Percentiles rank a stretch among this genome's conserved stretches.
Evolutionary conservation across 371 early-diverging fungal genomes (phyloP).

Genomic region (Cokeromyces recurvatus): DNA sequence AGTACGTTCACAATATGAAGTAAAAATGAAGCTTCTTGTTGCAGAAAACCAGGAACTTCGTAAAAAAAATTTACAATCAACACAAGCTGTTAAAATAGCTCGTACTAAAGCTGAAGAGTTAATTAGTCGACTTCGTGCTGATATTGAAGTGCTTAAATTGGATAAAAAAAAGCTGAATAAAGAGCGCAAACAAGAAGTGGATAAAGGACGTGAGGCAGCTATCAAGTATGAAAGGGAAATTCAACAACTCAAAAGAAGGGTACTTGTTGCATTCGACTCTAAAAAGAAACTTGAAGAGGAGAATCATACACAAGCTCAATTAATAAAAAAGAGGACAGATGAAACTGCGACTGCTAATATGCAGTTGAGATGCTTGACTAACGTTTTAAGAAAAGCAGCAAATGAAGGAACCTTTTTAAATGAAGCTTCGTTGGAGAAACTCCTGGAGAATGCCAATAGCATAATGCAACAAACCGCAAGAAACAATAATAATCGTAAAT

Average conservation of each 20-base stretch:
- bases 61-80: slow-evolving; percentile 49
- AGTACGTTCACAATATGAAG: slow-evolving; percentile 50
- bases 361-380: slow-evolving; percentile 28
- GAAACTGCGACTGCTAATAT: slow-evolving; percentile 31
- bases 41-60: slow-evolving; percentile 57
- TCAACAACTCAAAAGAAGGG: slow-evolving; percentile 56
- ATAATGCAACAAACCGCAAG: no score
- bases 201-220: slow-evolving; percentile 52
- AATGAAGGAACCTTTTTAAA: slow-evolving; percentile 31
- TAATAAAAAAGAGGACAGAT: slow-evolving; percentile 38
- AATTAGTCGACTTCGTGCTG: slow-evolving; percentile 31
- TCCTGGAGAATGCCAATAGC: no score
- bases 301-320: slow-evolving; percentile 51
- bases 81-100: slow-evolving; percentile 41
- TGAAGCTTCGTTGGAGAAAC: slow-evolving; percentile 25
- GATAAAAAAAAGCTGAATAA: slow-evolving; percentile 74
- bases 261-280: slow-evolving; percentile 46
- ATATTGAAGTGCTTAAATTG: slow-evolving; percentile 50
- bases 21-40: slow-evolving; percentile 59
- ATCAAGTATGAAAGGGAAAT: slow-evolving; percentile 60
- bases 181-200: slow-evolving; percentile 57
- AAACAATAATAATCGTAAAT: no score
- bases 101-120: slow-evolving; percentile 39
- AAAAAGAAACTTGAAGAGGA: slow-evolving; percentile 63
- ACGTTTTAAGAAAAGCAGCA: slow-evolving; percentile 25